These are phyloP conservation scores for Hydnomerulius pinastri DNA, from an alignment of 768 basidiomycete species.

Conservation along the genomic window DNA sequence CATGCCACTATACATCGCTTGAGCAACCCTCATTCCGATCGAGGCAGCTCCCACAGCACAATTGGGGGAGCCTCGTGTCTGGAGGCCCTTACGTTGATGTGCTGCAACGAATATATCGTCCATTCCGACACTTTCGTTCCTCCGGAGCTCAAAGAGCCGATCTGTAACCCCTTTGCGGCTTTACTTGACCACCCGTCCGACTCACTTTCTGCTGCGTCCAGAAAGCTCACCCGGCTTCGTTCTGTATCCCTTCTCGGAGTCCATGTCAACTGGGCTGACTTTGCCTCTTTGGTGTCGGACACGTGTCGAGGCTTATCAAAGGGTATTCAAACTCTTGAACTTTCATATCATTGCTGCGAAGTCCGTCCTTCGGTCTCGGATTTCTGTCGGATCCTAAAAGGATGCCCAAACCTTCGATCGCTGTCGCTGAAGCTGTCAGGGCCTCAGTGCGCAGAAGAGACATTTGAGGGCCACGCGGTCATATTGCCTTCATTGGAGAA, in stretches of 20 bases:
- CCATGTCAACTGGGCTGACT: slow-evolving; percentile 53
- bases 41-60: slow-evolving; percentile 36
- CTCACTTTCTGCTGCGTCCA: slow-evolving; percentile 9
- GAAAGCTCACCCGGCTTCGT: slow-evolving; percentile 44
- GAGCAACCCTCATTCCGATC: slow-evolving; percentile 32
- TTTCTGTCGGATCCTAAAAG: slow-evolving; percentile 44
- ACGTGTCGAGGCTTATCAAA: slow-evolving; percentile 17
- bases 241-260: slow-evolving; percentile 56
- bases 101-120: slow-evolving; percentile 59
- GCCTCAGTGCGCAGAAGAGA: slow-evolving; percentile 20
- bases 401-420: slow-evolving; percentile 41
- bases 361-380: slow-evolving; percentile 53
- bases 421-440: slow-evolving; percentile 55
- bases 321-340: slow-evolving; percentile 40
- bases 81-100: slow-evolving; percentile 55
- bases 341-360: slow-evolving; percentile 53
- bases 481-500: slow-evolving; percentile 39
- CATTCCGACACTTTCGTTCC: slow-evolving; percentile 48
- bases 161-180: slow-evolving; percentile 33
- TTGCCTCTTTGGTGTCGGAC: slow-evolving; percentile 34
- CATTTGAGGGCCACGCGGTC: slow-evolving; percentile 31
- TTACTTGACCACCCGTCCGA: slow-evolving; percentile 9
- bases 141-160: slow-evolving; percentile 34
- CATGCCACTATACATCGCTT: slow-evolving; percentile 48
- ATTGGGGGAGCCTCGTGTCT: slow-evolving; percentile 29